A percentile compares a stretch with the other conserved stretches of the same genome.
Evolutionary conservation across 2,329 filamentous ascomycete genomes (phyloP).

Genomic region (Hypoxylon sp.): DNA sequence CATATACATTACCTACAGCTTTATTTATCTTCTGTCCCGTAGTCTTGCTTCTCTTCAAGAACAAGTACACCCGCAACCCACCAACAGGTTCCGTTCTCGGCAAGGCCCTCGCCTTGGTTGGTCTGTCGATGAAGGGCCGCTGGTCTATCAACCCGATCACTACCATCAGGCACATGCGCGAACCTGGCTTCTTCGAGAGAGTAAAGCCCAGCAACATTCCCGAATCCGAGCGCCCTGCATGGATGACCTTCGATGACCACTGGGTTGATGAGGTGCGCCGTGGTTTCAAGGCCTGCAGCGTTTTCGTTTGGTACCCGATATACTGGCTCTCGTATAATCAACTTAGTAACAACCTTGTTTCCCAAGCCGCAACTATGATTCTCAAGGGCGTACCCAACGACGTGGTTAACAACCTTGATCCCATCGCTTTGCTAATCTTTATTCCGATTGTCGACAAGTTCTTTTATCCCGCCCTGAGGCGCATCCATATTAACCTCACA

Average conservation of each 20-base stretch:
- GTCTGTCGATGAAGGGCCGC: slow-evolving; percentile 73
- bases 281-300: slow-evolving; percentile 77
- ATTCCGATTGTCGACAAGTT: slow-evolving; percentile 79
- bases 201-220: slow-evolving; percentile 77
- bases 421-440: slow-evolving; percentile 81
- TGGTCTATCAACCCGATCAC: slow-evolving; percentile 73
- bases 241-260: slow-evolving; percentile 87
- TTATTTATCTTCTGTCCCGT: slow-evolving; percentile 75
- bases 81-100: slow-evolving; percentile 79
- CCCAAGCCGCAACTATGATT: slow-evolving; percentile 76
- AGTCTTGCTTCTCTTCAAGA: slow-evolving; percentile 73
- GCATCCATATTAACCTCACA: slow-evolving; percentile 75
- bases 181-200: slow-evolving; percentile 74
- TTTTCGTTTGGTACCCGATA: slow-evolving; percentile 79
- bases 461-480: slow-evolving; percentile 78
- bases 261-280: slow-evolving; percentile 86
- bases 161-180: slow-evolving; percentile 46
- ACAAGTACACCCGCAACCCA: slow-evolving; percentile 72
- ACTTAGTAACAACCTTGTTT: slow-evolving; percentile 72
- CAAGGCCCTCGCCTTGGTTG: slow-evolving; percentile 75
- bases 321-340: slow-evolving; percentile 74
- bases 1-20: slow-evolving; percentile 76
- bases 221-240: slow-evolving; percentile 69
- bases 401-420: slow-evolving; percentile 81
- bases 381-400: slow-evolving; percentile 83